Conservation (phyloP, 257 asterid species). For the Scutellaria galericulata region DNA sequence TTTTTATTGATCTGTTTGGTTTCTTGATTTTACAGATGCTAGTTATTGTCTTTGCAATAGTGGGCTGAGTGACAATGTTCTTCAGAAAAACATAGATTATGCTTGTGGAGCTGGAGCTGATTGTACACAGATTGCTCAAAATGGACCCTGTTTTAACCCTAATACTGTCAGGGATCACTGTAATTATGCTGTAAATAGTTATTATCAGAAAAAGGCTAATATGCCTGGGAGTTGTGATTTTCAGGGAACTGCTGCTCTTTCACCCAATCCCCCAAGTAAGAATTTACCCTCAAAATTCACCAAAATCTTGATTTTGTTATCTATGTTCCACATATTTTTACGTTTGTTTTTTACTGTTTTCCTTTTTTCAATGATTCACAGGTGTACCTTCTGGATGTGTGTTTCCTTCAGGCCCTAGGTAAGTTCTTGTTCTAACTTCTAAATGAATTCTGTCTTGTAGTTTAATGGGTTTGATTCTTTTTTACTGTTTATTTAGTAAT, state of each 20-base stretch:
- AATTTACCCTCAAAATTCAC: neutral
- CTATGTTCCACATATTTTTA: neutral
- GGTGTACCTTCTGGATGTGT: conserved; percentile 48
- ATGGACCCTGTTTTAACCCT: conserved; percentile 75
- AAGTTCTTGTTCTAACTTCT: conserved; percentile 11
- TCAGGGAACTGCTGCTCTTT: conserved; percentile 51
- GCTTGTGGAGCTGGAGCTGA: conserved; percentile 91
- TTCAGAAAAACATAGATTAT: conserved; percentile 80
- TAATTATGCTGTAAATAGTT: conserved; percentile 85
- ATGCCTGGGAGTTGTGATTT: conserved; percentile 74
- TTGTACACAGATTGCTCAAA: conserved; percentile 57
- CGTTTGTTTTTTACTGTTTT: conserved; percentile 5
- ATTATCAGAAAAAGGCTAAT: conserved; percentile 66
- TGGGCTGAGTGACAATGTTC: conserved; percentile 48
- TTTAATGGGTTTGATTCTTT: neutral
- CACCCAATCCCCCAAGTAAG: conserved; percentile 57
- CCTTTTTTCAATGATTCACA: conserved; percentile 27
- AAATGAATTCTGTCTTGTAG: neutral
- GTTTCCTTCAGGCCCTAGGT: conserved; percentile 58
- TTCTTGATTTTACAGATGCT: conserved; percentile 51
- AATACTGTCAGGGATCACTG: conserved; percentile 84
- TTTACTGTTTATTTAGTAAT: neutral
- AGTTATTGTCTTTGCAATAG: conserved; percentile 68
- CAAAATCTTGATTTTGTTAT: neutral
- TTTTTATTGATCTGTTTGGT: conserved; percentile 36